Conservation (phyloP, 306 rosid genomes). For the Cotoneaster glaucophyllus region DNA sequence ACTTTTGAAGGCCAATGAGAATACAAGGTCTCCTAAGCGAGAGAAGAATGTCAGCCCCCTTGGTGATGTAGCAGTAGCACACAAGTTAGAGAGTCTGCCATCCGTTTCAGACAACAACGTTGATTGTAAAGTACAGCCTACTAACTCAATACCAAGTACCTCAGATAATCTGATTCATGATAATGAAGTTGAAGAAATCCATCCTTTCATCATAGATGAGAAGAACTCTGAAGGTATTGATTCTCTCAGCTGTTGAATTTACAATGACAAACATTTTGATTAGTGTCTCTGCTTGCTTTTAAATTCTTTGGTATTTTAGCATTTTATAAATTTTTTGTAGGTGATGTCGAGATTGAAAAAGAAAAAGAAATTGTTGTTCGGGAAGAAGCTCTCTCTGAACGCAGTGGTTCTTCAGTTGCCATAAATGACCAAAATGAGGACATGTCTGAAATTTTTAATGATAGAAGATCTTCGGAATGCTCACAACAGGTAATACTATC, state of each 20-base stretch:
- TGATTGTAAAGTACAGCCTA: slow-evolving; percentile 31
- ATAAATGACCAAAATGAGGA: slow-evolving; percentile 35
- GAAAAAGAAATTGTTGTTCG: slow-evolving; percentile 11
- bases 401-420: slow-evolving; percentile 16
- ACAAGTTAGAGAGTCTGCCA: slow-evolving; percentile 27
- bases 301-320: slow-evolving; percentile 14
- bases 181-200: slow-evolving; percentile 28
- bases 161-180: slow-evolving; percentile 21
- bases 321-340: slow-evolving; percentile 35
- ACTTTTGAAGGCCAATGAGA: slow-evolving; percentile 34
- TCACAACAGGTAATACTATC: slow-evolving; percentile 46
- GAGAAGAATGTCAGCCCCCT: slow-evolving; percentile 22
- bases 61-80: slow-evolving; percentile 34
- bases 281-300: background rate
- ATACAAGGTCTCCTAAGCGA: slow-evolving; percentile 27
- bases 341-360: slow-evolving; percentile 30
- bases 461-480: slow-evolving; percentile 26
- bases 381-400: slow-evolving; percentile 42
- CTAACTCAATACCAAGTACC: slow-evolving; percentile 25
- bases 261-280: background rate
- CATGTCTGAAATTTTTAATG: slow-evolving; percentile 29
- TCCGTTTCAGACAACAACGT: slow-evolving; percentile 30
- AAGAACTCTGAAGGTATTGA: slow-evolving; percentile 54
- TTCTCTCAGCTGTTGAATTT: slow-evolving; percentile 14
- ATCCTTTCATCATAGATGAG: slow-evolving; percentile 29